Evolutionary conservation across 768 basidiomycete species (phyloP), one percentile per base, ranked within the genome.

Genomic region (Cantharellus anzutake): DNA sequence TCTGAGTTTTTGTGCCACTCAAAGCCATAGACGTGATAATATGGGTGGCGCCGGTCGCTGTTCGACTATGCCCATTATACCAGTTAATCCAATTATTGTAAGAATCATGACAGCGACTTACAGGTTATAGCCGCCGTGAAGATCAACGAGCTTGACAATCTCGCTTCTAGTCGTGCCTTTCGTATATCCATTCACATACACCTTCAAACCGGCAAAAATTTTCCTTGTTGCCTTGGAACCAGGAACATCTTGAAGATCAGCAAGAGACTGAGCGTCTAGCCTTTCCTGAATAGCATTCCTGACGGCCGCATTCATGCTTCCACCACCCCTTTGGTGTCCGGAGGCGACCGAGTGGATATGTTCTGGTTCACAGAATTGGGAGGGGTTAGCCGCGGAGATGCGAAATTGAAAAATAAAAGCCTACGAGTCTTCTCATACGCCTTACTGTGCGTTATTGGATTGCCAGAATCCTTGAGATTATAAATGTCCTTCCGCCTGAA

Each of bases 101-200:
- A 55, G 7, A 35, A 55, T 11, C 11, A 2, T 11, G 34, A 56
- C 59, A 20, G 38, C n/a, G 71, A 65, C 73, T 42, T 60, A 89
- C 88, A 81, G 61, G 4, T 79, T 71, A 42, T 71, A 71, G 2
- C 86, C 88, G 1, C 88, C 89, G 52, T 80, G 82, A 50, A 76
- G 71, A n/a, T 72, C 67, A 4, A 90, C 73, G 11, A 82, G 71
- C 63, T 78, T 73, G 70, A 81, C 88, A 73, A 91, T 80, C 69
- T 90, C 86, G 56, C 83, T 77, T 66, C 88, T 86, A 1, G 86
- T 90, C 29, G 84, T 86, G 51, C 76, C 75, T 39, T 73, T 74
- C 60, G 86, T 71, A 65, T 80, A 86, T 0, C 84, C 87, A 64
- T 81, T 75, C 65, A 86, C 82, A 63, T 85, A 85, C 20, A 81